Conservation (phyloP, 2,329 filamentous ascomycete genomes). For the Drechslerella coelobrocha region DNA sequence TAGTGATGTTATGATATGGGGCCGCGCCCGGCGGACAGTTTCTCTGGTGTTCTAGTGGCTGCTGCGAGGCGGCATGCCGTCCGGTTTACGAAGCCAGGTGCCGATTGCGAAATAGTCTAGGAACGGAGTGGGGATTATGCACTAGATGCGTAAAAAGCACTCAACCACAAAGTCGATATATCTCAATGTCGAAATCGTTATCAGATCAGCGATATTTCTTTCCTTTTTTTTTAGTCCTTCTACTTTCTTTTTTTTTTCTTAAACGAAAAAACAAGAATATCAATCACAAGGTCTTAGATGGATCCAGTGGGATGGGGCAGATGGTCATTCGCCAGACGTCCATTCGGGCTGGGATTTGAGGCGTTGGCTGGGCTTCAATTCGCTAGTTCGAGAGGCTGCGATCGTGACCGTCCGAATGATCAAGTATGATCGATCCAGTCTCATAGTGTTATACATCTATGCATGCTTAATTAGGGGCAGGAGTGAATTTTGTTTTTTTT, state of each 20-base stretch:
- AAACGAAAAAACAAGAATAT: background rate
- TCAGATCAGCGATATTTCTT: background rate
- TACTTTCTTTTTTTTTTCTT: background rate
- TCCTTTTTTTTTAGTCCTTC: background rate
- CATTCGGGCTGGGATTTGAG: no score
- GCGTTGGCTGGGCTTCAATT: no score
- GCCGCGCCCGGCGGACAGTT: background rate
- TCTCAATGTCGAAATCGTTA: background rate
- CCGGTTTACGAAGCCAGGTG: background rate
- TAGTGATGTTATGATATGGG: background rate
- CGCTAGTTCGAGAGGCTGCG: no score
- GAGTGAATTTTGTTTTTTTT: no score
- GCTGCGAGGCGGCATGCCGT: background rate
- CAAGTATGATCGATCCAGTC: no score
- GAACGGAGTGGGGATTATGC: no score
- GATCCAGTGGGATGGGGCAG: no score
- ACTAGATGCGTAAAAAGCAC: no score
- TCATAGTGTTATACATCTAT: no score
- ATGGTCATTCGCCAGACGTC: background rate
- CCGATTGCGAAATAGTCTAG: constrained; percentile 2
- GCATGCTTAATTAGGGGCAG: no score
- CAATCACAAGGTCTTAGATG: background rate
- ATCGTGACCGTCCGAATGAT: no score
- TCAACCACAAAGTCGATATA: background rate
- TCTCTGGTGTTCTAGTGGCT: background rate